Evolutionary conservation across 2,329 filamentous ascomycete genomes (phyloP), one percentile per base, ranked within the genome.

Genomic region (Ceratocystis papillata): DNA sequence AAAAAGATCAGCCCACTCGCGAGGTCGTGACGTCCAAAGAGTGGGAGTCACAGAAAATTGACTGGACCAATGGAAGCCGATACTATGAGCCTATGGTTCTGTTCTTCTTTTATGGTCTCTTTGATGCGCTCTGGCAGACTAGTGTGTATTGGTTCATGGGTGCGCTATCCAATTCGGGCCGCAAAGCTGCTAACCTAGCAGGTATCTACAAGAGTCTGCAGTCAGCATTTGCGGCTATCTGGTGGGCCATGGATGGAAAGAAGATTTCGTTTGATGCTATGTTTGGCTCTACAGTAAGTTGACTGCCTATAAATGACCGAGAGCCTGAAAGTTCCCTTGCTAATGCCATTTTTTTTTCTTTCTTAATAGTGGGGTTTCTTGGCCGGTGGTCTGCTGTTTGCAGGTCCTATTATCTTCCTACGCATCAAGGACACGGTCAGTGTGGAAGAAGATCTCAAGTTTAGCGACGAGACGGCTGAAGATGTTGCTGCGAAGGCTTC

Each of bases 111-210:
- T 95, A 94, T 74, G 90, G 90, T 50, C 87, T 94, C 75, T 94
- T 87, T 71, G 93, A 96, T 74, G 90, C 92, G 55, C 83, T 86
- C 65, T 96, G 90, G 87, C 93, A 97, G 79, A 93, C 90, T 0
- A 86, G 81, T 72, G 86, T 92, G 62, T 96, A 97, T 80, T 96
- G 92, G 92, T 90, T 84, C 73, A 96, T 97, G 88, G 93, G 93
- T 63, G 84, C 92, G 6, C 81, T 96, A 55, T 92, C 89, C 73
- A 97, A 97, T 83, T 96, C 93, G 69, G 85, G 89, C 68, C 90
- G 92, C 75, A 93, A 91, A 75, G 83, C 93, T 33, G 92, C 93
- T 77, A 96, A 96, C 79, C 88, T 93, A 72, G 88, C 90, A 53
- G 92, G 89, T 69, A 92, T 89, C 79, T 94, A 94, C 82, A 94